Base-by-base conservation (phyloP, 2,329 filamentous ascomycete genomes). In the Nectriaceae sp. region DNA sequence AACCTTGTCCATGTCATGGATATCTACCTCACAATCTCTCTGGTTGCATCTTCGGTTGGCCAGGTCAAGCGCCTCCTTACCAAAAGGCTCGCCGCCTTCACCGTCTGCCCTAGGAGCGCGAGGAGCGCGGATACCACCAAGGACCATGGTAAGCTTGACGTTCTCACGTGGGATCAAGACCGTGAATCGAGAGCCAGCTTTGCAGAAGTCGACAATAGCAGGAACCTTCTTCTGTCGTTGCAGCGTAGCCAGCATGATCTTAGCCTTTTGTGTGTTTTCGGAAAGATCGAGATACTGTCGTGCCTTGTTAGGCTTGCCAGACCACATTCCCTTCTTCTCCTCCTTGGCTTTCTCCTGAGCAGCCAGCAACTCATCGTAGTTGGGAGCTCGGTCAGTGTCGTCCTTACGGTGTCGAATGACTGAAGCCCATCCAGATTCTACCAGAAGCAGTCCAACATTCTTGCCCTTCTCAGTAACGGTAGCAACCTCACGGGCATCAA, bases 391-490 rank as follows among this genome's bases (percentile, higher is more conserved):
- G 70, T 99, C 94, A 4, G 90, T 90, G 65, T 99, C 94, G 64
- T 97, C 93, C 71, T 93, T 89, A 56, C 92, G 85, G 73, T 99
- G 94, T 53, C 94, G 87, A 63, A 99, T 95, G 8, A 99, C 94
- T 0, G 92, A 93, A 20, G 87, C 89, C 75, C 92, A 96, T 22
- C 94, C 94, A 57, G 89, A 89, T 72, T 97, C 90, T n/a, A 97
- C 90, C 33, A 97, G 77, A 44, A 82, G 69, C 33, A 97, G 73
- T 52, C 88, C 91, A 54, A 97, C 78, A 66, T 97, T 97, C 73
- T 92, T 94, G 71, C 87, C 87, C 66, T 89, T 89, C 44, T 88
- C 79, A 1, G 84, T 86, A 38, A 99, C 82, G 1, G 93, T 97
- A 36, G 90, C 93, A 64, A 99, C 94, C 57, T 99, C 94, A 46